Evolutionary conservation across 805 yeast species (phyloP).

Genomic region (Saccharomyces eubayanus): DNA sequence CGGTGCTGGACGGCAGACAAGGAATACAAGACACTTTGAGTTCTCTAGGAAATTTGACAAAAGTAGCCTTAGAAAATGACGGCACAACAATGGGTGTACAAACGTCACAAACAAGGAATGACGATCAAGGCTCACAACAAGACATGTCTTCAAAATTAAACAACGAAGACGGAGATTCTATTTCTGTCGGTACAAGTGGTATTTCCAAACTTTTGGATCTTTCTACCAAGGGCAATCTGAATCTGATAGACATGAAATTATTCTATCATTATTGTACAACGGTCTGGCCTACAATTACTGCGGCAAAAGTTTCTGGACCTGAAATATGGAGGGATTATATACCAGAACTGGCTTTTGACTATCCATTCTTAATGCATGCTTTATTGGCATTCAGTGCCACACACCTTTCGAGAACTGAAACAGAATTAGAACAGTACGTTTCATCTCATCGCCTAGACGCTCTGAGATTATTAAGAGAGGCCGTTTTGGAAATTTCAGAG

Average conservation of each 20-base stretch:
- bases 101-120: conserved; percentile 7
- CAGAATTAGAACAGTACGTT: conserved; percentile 71
- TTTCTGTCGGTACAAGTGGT: not conserved
- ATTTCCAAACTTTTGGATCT: conserved; percentile 20
- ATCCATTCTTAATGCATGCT: conserved; percentile 88
- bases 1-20: conserved; percentile 11
- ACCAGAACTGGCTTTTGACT: conserved; percentile 78
- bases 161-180: not conserved
- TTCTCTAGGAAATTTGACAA: not conserved
- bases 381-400: conserved; percentile 88
- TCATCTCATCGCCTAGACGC: conserved; percentile 87
- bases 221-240: conserved; percentile 35
- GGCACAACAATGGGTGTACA: not conserved
- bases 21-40: conserved; percentile 3
- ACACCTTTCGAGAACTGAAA: conserved; percentile 69
- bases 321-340: conserved; percentile 83
- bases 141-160: not conserved
- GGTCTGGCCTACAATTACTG: conserved; percentile 81
- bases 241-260: conserved; percentile 67
- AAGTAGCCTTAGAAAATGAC: not conserved
- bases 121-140: conserved; percentile 8
- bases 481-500: conserved; percentile 72
- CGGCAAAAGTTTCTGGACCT: conserved; percentile 76
- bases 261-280: conserved; percentile 82
- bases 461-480: conserved; percentile 67